Base-by-base conservation (phyloP, 495 filamentous ascomycete genomes). In the Trichoderma asperelloides region DNA sequence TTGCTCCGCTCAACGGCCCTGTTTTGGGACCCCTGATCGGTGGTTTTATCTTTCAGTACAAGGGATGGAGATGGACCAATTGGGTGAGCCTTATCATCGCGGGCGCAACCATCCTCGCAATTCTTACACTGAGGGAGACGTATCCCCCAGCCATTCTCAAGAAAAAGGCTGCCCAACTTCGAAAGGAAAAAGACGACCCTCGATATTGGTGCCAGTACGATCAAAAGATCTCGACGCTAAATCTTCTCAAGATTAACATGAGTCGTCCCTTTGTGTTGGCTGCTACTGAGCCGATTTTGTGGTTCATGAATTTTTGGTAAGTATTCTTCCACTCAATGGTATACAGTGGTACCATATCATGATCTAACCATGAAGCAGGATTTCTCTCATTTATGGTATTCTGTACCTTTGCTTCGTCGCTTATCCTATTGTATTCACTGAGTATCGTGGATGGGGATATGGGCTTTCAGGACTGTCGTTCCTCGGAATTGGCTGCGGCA, bases 341-440 rank as follows among this genome's bases (percentile, higher is more conserved):
- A n/a, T 7, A 62, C 21, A 28, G 23, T 28, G 28, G 28, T 39
- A 5, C 8, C 2, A 30, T 62, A 15, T 62, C 7, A 27, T 15
- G 21, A 3, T 37, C 33, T 37, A 7, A 37, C 33, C 33, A 37
- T 13, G 64, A 8, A 39, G 23, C 47, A 82, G 79, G 80, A 79
- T 83, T 51, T 80, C 77, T 9, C 73, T 85, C 55, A 79, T 88
- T 28, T 87, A 88, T 74, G 87, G 84, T 18, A 91, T 93, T 64
- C 80, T 96, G 0, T 96, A 96, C 73, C 83, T 96, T 41, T 93
- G 91, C 77, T 96, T 97, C 77, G 87, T 91, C 37, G 91, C 91
- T 27, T 86, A 85, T 71, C 93, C 93, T 6, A 89, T 96, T 66
- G 88, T 96, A 65, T 96, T 91, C 77, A 79, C 85, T 30, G 73